phyloP scores from a whole-genome alignment of 306 rosid species.

The Prunus dulcis region DNA sequence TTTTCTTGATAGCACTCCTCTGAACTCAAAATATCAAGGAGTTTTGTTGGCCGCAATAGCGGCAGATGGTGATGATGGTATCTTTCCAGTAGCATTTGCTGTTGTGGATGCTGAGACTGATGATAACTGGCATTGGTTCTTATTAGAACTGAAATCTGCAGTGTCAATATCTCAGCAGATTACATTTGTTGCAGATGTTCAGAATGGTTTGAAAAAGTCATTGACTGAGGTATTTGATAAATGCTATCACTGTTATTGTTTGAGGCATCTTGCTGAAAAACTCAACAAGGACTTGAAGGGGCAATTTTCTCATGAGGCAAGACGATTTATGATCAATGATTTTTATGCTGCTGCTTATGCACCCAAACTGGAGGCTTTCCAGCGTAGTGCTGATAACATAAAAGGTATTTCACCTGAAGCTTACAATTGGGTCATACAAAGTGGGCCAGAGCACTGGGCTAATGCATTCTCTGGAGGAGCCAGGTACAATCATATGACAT shows the following conservation, averaged over 20 bases:
- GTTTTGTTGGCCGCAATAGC: conserved; percentile 78
- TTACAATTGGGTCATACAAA: conserved; percentile 74
- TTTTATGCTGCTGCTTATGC: conserved; percentile 85
- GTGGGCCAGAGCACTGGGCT: conserved; percentile 91
- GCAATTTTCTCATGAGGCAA: conserved; percentile 94
- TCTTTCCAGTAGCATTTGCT: conserved; percentile 87
- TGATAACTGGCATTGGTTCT: conserved; percentile 94
- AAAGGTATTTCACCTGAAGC: conserved; percentile 94
- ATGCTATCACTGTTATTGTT: conserved; percentile 72
- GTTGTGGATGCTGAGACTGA: conserved; percentile 83
- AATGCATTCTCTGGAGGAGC: conserved; percentile 77
- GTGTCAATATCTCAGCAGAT: conserved; percentile 53
- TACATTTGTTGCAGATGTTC: conserved; percentile 83
- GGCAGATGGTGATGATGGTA: conserved; percentile 79
- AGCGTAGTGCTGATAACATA: conserved; percentile 61
- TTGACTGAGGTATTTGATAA: conserved; percentile 70
- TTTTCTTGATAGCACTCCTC: conserved; percentile 74
- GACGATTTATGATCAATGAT: conserved; percentile 88
- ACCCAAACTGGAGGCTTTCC: conserved; percentile 62
- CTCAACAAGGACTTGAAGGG: conserved; percentile 92
- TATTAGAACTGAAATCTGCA: conserved; percentile 64
- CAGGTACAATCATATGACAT: conserved; percentile 73
- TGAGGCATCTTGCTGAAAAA: conserved; percentile 86
- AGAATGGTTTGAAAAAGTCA: conserved; percentile 64
- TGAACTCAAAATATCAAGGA: conserved; percentile 91